Evolutionary conservation across 169 alveolate species (phyloP).

Genomic region (Perkinsus chesapeaki): DNA sequence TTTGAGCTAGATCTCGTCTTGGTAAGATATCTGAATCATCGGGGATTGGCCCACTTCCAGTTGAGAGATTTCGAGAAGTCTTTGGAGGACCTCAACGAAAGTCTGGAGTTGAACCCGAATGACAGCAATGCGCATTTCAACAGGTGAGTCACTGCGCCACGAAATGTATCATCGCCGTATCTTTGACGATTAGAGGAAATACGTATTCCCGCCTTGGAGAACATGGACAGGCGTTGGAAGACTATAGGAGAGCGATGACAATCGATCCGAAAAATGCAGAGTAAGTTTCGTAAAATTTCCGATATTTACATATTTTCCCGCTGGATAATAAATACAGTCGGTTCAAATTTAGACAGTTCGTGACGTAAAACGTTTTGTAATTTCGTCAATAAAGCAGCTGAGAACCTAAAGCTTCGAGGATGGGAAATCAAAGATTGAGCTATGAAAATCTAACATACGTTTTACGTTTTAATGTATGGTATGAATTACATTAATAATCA

Average conservation of each 20-base stretch:
- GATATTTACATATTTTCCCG: not conserved
- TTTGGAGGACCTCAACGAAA: not conserved
- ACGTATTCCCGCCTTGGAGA: not conserved
- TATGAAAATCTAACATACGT: too few relatives aligned
- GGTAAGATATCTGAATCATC: not conserved
- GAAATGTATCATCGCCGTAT: not conserved
- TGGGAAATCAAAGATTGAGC: too few relatives aligned
- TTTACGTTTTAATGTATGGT: too few relatives aligned
- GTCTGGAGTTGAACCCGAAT: not conserved
- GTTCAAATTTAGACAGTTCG: too few relatives aligned
- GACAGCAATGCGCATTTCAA: not conserved
- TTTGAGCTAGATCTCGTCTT: not conserved
- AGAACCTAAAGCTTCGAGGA: too few relatives aligned
- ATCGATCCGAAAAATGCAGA: not conserved
- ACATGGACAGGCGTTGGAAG: not conserved
- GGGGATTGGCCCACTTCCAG: not conserved
- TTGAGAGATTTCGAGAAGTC: not conserved
- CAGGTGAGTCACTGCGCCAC: constrained; percentile 6
- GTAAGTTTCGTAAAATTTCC: not conserved
- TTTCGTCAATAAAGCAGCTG: too few relatives aligned
- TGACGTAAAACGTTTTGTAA: too few relatives aligned
- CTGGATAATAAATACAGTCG: not conserved
- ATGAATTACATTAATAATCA: too few relatives aligned
- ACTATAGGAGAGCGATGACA: not conserved
- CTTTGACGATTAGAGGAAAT: not conserved